Evolutionary conservation across 352 stramenopile genomes (phyloP).

Genomic region (Pythium brassicae): DNA sequence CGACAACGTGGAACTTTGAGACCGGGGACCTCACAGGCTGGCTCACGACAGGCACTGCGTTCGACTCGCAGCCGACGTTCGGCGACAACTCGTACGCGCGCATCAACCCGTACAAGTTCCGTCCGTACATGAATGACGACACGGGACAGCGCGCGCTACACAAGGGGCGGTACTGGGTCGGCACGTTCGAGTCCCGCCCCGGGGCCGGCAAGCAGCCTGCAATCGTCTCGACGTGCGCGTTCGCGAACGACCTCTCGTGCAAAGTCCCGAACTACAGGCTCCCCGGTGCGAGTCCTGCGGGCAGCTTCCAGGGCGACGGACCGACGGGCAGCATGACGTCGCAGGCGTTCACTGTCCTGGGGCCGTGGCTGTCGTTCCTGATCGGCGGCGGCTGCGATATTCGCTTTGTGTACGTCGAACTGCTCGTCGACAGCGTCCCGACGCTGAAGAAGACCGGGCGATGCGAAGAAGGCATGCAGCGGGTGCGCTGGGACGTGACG

Average conservation of each 20-base stretch:
- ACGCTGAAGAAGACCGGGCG: constrained; percentile 84
- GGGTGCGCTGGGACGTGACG: constrained; percentile 86
- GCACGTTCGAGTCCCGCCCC: constrained; percentile 90
- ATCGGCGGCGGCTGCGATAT: constrained; percentile 94
- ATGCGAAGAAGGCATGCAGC: constrained; percentile 89
- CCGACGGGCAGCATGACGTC: constrained; percentile 92
- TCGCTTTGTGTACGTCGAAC: constrained; percentile 88
- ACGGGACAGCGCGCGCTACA: constrained; percentile 45
- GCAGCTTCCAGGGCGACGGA: constrained; percentile 86
- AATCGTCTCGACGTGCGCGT: constrained; percentile 45
- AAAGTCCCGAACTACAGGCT: constrained; percentile 70
- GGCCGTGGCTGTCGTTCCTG: constrained; percentile 89
- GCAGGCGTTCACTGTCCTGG: constrained; percentile 90
- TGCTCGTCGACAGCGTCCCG: constrained; percentile 91
- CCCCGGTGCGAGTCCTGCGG: constrained; percentile 57
- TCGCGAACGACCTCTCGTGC: constrained; percentile 66
- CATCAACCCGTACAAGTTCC: constrained; percentile 63
- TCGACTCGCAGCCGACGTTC: constrained; percentile 93
- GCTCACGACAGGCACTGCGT: constrained; percentile 90
- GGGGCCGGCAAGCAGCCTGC: constrained; percentile 60
- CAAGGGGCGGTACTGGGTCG: constrained; percentile 93
- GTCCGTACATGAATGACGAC: constrained; percentile 21
- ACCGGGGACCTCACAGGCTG: constrained; percentile 94
- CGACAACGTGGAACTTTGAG: constrained; percentile 97
- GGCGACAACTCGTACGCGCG: constrained; percentile 92